Base-by-base conservation (phyloP, 2,329 filamentous ascomycete genomes). In the Thermoascus crustaceus region DNA sequence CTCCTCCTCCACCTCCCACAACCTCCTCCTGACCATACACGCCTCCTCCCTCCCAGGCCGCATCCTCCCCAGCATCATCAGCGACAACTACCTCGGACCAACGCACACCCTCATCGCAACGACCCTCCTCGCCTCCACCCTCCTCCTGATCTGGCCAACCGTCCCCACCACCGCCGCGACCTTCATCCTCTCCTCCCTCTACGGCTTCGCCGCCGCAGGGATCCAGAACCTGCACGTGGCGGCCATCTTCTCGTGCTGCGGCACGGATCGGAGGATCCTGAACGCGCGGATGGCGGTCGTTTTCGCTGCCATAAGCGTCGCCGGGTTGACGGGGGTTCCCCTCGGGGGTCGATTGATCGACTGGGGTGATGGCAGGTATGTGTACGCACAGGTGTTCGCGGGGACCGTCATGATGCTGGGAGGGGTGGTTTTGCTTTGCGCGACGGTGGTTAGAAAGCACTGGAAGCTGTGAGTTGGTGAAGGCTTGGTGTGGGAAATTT, bases 141-240 rank as follows among this genome's bases (percentile, higher is more conserved):
- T 75, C 3, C 65, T 71, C 47, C 65, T 69, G 24, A 43, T 69
- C 26, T 78, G 75, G 74, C 59, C 66, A 7, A 48, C 54, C 10
- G 59, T 61, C 4, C 56, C 34, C 8, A 47, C 32, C 21, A 20
- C 32, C 30, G 31, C 34, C 16, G 33, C 26, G 29, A 35, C 58
- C 9, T 47, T 46, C 2, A 44, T 54, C 23, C 36, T 58, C 2
- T 54, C 52, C 1, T 53, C 48, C 39, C 49, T 55, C 32, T 58
- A 58, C 34, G 56, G 56, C 7, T 57, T 58, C 38, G 43, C 46
- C 11, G 44, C 48, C 9, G 54, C 52, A 1, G 54, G 50, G 3
- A 40, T 59, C 13, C 54, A 58, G 34, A 49, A 48, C 5, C 45
- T 58, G 5, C 57, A 54, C 29, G 25, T 36, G 18, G 22, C 40